Evolutionary conservation across 345 rosid genomes (phyloP).

Genomic region (Reutealis trisperma): DNA sequence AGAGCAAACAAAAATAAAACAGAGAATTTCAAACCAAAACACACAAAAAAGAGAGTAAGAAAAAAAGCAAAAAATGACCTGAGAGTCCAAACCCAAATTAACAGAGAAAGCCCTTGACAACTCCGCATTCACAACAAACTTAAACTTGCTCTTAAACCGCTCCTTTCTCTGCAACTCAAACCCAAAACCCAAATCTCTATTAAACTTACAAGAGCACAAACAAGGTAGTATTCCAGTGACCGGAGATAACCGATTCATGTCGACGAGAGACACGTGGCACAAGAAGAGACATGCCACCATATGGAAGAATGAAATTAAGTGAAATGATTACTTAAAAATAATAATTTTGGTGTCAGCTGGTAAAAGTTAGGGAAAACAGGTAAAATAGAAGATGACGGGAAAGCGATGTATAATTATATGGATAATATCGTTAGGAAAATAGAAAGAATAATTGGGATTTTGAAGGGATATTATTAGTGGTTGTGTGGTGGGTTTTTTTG

Average conservation of each 20-base stretch:
- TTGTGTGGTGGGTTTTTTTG: not conserved
- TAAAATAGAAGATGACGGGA: conserved; percentile 8
- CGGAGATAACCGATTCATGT: conserved; percentile 53
- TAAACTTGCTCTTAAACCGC: conserved; percentile 38
- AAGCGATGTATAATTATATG: not conserved
- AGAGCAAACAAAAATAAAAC: not conserved
- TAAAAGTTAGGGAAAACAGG: not conserved
- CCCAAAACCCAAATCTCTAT: conserved; percentile 28
- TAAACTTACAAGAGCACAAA: conserved; percentile 28
- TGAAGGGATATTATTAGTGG: conserved; percentile 4
- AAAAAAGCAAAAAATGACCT: conserved; percentile 42
- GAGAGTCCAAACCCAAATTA: conserved; percentile 69
- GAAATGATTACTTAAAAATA: not conserved
- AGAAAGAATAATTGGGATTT: not conserved
- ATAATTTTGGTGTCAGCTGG: not conserved
- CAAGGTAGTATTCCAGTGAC: conserved; percentile 42
- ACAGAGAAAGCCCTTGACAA: conserved; percentile 57
- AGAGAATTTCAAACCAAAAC: not conserved
- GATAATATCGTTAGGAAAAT: conserved; percentile 11
- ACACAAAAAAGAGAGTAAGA: not conserved
- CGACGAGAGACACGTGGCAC: conserved; percentile 50
- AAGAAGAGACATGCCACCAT: conserved; percentile 57
- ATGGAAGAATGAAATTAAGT: conserved; percentile 12
- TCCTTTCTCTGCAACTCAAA: conserved; percentile 38
- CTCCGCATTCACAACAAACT: conserved; percentile 59